Base-by-base conservation (phyloP, 345 rosid species). In the Salix koriyanagi region DNA sequence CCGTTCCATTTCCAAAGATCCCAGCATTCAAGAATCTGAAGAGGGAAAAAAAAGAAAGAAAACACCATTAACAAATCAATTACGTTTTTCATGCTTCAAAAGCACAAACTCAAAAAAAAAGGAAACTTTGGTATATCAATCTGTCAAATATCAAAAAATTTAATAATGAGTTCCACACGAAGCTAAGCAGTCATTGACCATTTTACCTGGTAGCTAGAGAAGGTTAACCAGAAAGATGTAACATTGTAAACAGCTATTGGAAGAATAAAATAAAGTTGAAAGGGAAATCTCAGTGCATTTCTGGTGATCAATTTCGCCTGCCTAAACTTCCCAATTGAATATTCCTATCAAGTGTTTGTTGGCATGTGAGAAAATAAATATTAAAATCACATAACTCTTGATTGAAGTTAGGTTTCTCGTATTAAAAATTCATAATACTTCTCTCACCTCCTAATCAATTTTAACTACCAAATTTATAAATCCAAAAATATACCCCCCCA, bases 21-120 rank as follows among this genome's bases (percentile, higher is more conserved):
- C 83, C 83, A 46, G 80, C 77, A 60, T 80, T 80, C 83, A 80
- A 76, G 75, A 80, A 80, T 39, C 83, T 80, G 32, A 41, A 79
- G 7, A 37, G 68, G 41, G 5, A 16, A 32, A 15, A 2, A 21
- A 9, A 26, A 4, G 18, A 4, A 16, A 32, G 4, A 13, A 30
- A 54, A 15, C 13, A 32, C 26, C 34, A 18, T 4, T 36, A 50
- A 23, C 32, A 75, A 18, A 66, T 66, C 2, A 75, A 64, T 34
- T 32, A 64, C 26, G 10, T 9, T n/a, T n/a, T 54, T 54, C 2
- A 54, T 54, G 12, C 61, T 54, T 54, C 25, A 9, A 21, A 21
- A 10, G 61, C 61, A 54, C 26, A 54, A 7, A 8, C 9, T 54
- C 61, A 56, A 4, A 56, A 56, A 56, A 56, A 25, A 21, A 19